Percentiles rank a stretch among this genome's conserved stretches.
phyloP scores from a whole-genome alignment of 768 basidiomycete species.

The Kwoniella heveanensis region DNA sequence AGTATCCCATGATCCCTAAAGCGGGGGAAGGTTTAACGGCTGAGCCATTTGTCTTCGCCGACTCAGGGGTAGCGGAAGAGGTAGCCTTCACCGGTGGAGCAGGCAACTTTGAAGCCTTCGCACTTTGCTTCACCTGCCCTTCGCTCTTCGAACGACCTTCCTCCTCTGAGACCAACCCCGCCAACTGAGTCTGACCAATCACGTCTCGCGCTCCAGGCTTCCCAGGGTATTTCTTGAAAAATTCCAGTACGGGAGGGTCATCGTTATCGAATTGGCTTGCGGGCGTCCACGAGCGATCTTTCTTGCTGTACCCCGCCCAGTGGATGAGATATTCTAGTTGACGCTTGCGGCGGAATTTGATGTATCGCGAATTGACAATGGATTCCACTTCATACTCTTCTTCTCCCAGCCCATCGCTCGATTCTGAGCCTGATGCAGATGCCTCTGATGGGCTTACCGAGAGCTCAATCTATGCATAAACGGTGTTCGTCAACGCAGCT shows the following conservation, averaged over 20 bases:
- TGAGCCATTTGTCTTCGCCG: conserved; percentile 2
- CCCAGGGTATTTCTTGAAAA: conserved; percentile 32
- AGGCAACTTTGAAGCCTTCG: neutral
- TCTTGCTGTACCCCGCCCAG: conserved; percentile 37
- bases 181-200: conserved; percentile 4
- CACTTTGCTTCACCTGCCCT: neutral
- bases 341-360: conserved; percentile 17
- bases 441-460: conserved; percentile 9
- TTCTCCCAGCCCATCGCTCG: conserved; percentile 30
- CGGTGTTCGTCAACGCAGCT: too few relatives aligned
- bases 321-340: conserved; percentile 39
- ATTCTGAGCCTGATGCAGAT: conserved; percentile 15
- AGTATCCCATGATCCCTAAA: conserved; percentile 18
- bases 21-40: conserved; percentile 11
- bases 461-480: conserved; percentile 2
- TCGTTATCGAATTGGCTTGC: conserved; percentile 45
- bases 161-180: too few relatives aligned
- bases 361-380: conserved; percentile 43
- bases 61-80: neutral
- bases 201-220: conserved; percentile 25
- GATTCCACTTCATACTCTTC: conserved; percentile 46
- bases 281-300: conserved; percentile 39
- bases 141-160: conserved; percentile 3
- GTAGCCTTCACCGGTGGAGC: conserved; percentile 2
- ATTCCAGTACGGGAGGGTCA: conserved; percentile 39